A percentile compares a stretch with the other conserved stretches of the same genome.
These are phyloP conservation scores for Globisporangium nagaii DNA, from an alignment of 352 stramenopile genomes.

Conservation along the genomic window DNA sequence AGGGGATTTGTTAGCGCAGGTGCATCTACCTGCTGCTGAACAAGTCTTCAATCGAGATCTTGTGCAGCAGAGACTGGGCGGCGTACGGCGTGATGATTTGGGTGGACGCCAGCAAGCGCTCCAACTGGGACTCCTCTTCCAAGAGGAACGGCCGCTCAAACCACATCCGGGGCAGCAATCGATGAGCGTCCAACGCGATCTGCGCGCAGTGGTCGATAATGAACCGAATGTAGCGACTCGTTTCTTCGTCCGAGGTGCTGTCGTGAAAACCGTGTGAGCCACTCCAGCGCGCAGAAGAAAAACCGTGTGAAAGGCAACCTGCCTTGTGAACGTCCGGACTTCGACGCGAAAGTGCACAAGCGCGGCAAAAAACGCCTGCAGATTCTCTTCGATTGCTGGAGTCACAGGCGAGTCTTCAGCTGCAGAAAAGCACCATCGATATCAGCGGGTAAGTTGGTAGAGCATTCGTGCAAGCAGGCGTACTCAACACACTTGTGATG, in stretches of 20 bases:
- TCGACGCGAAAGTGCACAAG: conserved; percentile 53
- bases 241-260: conserved; percentile 35
- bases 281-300: not conserved
- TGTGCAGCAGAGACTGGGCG: conserved; percentile 66
- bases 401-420: conserved; percentile 1
- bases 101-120: conserved; percentile 69
- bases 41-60: conserved; percentile 53
- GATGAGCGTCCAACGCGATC: conserved; percentile 27
- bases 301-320: not conserved
- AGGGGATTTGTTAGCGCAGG: not conserved
- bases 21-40: conserved; percentile 29
- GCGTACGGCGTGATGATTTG: conserved; percentile 52
- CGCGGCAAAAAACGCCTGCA: conserved; percentile 44
- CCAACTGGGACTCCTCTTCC: conserved; percentile 71
- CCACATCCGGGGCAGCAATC: conserved; percentile 60
- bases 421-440: conserved; percentile 6
- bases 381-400: conserved; percentile 8
- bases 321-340: conserved; percentile 49
- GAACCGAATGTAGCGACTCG: conserved; percentile 29
- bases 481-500: conserved; percentile 42
- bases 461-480: not conserved
- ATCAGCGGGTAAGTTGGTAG: not conserved
- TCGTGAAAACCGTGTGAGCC: not conserved
- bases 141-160: conserved; percentile 68
- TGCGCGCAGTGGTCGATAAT: conserved; percentile 57